phyloP scores from a whole-genome alignment of 179 eudicot genomes.

The Patellifolia procumbens region DNA sequence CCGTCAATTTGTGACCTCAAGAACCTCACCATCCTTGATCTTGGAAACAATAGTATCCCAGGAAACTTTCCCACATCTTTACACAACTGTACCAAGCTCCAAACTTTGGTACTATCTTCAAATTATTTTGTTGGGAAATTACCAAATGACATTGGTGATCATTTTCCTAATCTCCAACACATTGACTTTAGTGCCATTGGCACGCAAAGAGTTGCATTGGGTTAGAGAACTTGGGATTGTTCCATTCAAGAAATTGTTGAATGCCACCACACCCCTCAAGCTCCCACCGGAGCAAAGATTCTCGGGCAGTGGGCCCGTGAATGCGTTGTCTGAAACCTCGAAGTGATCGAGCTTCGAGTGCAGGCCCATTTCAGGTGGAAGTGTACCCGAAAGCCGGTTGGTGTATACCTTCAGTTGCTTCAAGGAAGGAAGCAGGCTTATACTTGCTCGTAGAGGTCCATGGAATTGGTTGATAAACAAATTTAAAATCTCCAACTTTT shows the following conservation, averaged over 20 bases:
- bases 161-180: slow-evolving; percentile 36
- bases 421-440: slow-evolving; percentile 26
- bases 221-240: slow-evolving; percentile 60
- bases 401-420: slow-evolving; percentile 34
- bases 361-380: slow-evolving; percentile 64
- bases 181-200: slow-evolving; percentile 51
- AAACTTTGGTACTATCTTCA: slow-evolving; percentile 41
- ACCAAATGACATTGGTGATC: slow-evolving; percentile 49
- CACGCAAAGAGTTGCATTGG: slow-evolving; percentile 40
- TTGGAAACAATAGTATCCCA: slow-evolving; percentile 42
- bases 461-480: slow-evolving; percentile 45
- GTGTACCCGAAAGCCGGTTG: slow-evolving; percentile 52
- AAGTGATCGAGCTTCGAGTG: slow-evolving; percentile 60
- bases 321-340: slow-evolving; percentile 52
- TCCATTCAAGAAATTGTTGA: slow-evolving; percentile 55
- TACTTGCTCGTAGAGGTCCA: slow-evolving; percentile 38
- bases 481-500: slow-evolving; percentile 37
- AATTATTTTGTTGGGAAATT: slow-evolving; percentile 59
- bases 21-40: slow-evolving; percentile 46
- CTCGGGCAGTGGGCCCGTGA: slow-evolving; percentile 63
- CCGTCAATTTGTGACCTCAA: slow-evolving; percentile 50
- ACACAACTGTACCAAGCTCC: slow-evolving; percentile 52
- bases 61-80: slow-evolving; percentile 53
- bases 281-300: slow-evolving; percentile 47
- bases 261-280: slow-evolving; percentile 52